Evolutionary conservation across 768 basidiomycete species (phyloP).

Genomic region (Pluteus cervinus): DNA sequence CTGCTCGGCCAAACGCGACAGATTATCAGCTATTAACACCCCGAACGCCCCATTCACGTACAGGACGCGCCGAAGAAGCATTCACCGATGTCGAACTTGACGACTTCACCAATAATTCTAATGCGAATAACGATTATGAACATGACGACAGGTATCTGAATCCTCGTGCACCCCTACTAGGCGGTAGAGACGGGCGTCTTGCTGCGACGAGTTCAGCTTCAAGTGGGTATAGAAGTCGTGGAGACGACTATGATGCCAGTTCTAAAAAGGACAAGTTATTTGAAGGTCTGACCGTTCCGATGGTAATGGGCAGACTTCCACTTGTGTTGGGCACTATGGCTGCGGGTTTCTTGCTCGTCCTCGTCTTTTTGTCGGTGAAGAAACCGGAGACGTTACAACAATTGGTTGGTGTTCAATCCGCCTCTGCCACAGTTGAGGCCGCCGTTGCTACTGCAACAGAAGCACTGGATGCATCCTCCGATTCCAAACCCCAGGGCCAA

Average conservation of each 20-base stretch:
- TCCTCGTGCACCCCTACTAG: constrained; percentile 41
- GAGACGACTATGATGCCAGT: no score
- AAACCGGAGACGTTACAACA: constrained; percentile 40
- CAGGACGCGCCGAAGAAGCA: constrained; percentile 51
- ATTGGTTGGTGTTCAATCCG: constrained; percentile 31
- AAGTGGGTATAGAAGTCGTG: no score
- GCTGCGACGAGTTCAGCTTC: no score
- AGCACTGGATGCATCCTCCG: constrained; percentile 9
- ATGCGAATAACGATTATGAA: constrained; percentile 31
- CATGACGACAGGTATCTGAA: constrained; percentile 32
- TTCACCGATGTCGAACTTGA: constrained; percentile 44
- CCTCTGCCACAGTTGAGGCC: constrained; percentile 8
- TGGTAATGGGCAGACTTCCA: no score
- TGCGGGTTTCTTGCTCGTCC: constrained; percentile 33
- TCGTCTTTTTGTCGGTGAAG: constrained; percentile 43
- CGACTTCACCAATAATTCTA: no score
- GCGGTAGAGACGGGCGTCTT: no score
- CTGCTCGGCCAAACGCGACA: constrained; percentile 22
- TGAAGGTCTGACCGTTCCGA: no score
- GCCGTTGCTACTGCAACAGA: constrained; percentile 4
- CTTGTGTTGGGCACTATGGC: no score
- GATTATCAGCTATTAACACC: constrained; percentile 42
- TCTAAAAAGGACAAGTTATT: no score
- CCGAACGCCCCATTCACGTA: constrained; percentile 57
- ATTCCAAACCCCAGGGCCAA: constrained; percentile 10